A percentile compares a stretch with the other conserved stretches of the same genome.
Conservation (phyloP, 169 alveolate species). For the Plasmodium sp. region DNA sequence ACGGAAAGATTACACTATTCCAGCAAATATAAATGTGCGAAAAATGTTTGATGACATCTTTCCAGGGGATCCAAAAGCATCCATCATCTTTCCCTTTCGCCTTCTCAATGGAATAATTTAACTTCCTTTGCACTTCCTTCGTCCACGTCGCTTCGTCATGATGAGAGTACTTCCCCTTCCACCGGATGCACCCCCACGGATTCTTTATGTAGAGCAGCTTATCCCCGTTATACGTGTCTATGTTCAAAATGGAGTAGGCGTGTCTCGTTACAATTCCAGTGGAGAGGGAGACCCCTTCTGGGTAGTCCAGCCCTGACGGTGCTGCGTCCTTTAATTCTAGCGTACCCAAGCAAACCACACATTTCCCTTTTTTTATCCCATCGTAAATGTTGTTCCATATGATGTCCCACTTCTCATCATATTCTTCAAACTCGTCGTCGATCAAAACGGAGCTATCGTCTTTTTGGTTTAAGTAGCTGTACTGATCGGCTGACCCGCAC, state of each 20-base stretch:
- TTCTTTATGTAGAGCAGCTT: slow-evolving; percentile 89
- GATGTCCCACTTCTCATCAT: slow-evolving; percentile 73
- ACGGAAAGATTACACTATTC: slow-evolving; percentile 85
- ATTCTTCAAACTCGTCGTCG: slow-evolving; percentile 6
- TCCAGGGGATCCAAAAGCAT: slow-evolving; percentile 92
- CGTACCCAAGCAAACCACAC: slow-evolving; percentile 89
- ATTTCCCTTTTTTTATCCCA: slow-evolving; percentile 83
- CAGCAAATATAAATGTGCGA: slow-evolving; percentile 91
- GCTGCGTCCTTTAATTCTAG: slow-evolving; percentile 83
- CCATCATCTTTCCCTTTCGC: slow-evolving; percentile 86
- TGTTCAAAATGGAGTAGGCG: slow-evolving; percentile 89
- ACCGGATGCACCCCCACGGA: slow-evolving; percentile 95
- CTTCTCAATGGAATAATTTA: slow-evolving; percentile 65
- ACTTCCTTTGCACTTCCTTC: slow-evolving; percentile 68
- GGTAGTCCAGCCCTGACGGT: slow-evolving; percentile 79
- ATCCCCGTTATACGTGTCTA: slow-evolving; percentile 78
- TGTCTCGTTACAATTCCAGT: slow-evolving; percentile 90
- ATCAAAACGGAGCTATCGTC: not conserved
- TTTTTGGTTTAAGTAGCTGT: slow-evolving; percentile 17
- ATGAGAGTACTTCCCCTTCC: slow-evolving; percentile 90
- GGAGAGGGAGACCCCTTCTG: slow-evolving; percentile 86
- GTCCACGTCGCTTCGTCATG: slow-evolving; percentile 81
- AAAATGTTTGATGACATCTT: slow-evolving; percentile 88
- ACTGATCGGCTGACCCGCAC: slow-evolving; percentile 34
- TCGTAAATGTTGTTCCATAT: slow-evolving; percentile 81